These are phyloP conservation scores for Tetrapisispora namnaoensis DNA, from an alignment of 805 yeast genomes.

Conservation along the genomic window DNA sequence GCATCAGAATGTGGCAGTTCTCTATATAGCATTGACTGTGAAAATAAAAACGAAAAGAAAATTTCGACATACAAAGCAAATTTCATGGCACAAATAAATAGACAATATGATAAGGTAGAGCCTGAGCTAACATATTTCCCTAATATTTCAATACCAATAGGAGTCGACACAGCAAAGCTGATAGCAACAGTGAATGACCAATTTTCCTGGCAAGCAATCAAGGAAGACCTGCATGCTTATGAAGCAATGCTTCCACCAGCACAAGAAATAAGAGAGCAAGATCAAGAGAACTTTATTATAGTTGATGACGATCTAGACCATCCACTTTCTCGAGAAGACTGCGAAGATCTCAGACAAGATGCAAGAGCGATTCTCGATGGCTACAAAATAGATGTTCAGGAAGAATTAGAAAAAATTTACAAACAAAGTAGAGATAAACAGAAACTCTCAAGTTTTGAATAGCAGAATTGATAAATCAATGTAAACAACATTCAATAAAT, in stretches of 20 bases:
- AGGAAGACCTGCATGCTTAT: not conserved
- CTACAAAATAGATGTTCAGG: not conserved
- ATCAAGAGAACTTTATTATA: not conserved
- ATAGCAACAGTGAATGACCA: conserved; percentile 33
- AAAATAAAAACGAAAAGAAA: not conserved
- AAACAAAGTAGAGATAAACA: not conserved
- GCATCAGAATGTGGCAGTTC: conserved; percentile 10
- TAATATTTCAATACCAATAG: conserved; percentile 35
- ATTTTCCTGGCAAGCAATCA: conserved; percentile 8
- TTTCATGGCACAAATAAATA: conserved; percentile 2
- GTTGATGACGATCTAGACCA: not conserved
- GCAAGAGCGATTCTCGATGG: not conserved
- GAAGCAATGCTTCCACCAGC: not conserved
- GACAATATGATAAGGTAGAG: not conserved
- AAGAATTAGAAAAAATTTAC: not conserved
- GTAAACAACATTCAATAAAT: too few species aligned
- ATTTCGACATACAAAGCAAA: not conserved
- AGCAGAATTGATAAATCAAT: not conserved
- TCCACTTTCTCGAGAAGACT: not conserved
- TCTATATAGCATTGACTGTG: conserved; percentile 7
- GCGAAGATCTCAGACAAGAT: not conserved
- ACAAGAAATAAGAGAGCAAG: not conserved
- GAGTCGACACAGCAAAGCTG: conserved; percentile 44
- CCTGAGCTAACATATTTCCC: conserved; percentile 12
- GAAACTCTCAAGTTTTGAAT: too few species aligned